Conservation (phyloP, 2,329 filamentous ascomycete genomes). For the Pezicula rhizophila region DNA sequence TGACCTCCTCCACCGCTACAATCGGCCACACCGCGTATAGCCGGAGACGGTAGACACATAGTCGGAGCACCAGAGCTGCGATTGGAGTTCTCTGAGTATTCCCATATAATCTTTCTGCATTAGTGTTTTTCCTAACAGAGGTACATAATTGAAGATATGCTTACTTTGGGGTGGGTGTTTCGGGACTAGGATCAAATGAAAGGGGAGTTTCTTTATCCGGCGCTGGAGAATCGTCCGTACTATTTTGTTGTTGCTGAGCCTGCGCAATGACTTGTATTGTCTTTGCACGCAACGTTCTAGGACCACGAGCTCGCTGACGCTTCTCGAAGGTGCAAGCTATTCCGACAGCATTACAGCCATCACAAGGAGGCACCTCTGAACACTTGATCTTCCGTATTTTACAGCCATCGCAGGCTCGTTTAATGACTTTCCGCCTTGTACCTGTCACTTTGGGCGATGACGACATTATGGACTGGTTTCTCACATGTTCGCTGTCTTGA, state of each 20-base stretch:
- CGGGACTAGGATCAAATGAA: no score
- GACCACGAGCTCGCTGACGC: conserved; percentile 37
- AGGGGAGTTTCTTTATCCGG: no score
- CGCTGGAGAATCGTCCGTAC: background rate
- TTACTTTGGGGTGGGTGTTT: no score
- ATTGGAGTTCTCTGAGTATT: conserved; percentile 7
- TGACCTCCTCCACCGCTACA: conserved; percentile 37
- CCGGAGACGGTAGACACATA: conserved; percentile 36
- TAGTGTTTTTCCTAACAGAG: background rate
- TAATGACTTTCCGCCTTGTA: conserved; percentile 20
- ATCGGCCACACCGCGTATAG: conserved; percentile 48
- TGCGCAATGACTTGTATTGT: conserved; percentile 37
- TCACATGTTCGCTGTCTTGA: no score
- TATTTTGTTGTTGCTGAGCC: conserved; percentile 17
- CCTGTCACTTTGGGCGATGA: background rate
- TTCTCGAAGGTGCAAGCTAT: conserved; percentile 46
- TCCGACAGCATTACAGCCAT: conserved; percentile 36
- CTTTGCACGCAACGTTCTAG: conserved; percentile 38
- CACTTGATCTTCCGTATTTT: conserved; percentile 48
- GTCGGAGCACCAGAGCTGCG: conserved; percentile 13
- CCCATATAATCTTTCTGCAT: background rate
- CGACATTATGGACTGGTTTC: no score
- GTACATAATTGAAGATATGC: no score
- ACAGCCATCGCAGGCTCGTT: conserved; percentile 44
- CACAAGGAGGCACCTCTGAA: conserved; percentile 40